Evolutionary conservation across 345 rosid species (phyloP).

Genomic region (Luvunga scandens): DNA sequence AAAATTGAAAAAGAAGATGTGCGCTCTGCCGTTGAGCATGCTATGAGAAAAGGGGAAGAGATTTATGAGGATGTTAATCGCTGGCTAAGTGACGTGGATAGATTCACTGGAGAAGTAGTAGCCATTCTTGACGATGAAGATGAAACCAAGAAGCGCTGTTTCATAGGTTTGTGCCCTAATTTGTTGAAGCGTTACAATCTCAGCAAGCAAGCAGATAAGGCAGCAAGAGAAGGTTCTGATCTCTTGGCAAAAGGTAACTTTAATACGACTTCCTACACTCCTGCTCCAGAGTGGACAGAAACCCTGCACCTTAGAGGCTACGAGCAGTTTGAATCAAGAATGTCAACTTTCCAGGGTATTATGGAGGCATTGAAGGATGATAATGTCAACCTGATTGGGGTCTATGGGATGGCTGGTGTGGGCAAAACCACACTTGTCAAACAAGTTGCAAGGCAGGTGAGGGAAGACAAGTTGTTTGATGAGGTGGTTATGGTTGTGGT

Average conservation of each 20-base stretch:
- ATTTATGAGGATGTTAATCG: neutral
- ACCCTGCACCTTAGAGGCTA: neutral
- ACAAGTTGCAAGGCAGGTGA: neutral
- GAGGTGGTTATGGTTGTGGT: slow-evolving; percentile 7
- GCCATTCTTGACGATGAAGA: neutral
- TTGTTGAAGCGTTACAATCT: neutral
- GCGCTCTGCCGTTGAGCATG: no score
- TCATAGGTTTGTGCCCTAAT: neutral
- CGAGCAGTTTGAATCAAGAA: neutral
- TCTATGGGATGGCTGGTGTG: slow-evolving; percentile 16
- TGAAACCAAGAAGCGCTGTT: neutral
- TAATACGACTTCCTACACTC: neutral
- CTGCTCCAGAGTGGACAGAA: neutral
- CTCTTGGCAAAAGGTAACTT: neutral
- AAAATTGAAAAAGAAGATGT: no score
- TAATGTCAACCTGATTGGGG: slow-evolving; percentile 6
- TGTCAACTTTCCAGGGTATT: neutral
- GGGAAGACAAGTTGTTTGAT: neutral
- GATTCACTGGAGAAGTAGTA: neutral
- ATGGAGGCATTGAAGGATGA: neutral
- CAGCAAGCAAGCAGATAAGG: neutral
- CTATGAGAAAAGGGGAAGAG: no score
- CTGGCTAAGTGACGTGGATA: neutral
- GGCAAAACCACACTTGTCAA: slow-evolving; percentile 20
- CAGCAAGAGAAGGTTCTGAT: neutral